Evolutionary conservation across 441 rosid species (phyloP).

Genomic region (Croton setiger): DNA sequence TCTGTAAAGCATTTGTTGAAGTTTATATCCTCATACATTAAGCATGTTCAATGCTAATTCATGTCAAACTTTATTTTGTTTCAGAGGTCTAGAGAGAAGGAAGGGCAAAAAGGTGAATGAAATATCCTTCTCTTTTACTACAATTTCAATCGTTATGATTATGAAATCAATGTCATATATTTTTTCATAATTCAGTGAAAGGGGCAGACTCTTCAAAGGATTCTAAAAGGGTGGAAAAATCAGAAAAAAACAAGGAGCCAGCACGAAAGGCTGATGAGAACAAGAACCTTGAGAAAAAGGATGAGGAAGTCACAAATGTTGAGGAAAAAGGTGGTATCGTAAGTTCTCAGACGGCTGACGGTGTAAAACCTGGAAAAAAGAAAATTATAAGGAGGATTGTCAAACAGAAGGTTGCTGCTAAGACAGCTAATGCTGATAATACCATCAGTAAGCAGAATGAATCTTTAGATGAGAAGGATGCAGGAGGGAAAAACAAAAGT

Average conservation of each 20-base stretch:
- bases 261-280: conserved; percentile 28
- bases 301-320: conserved; percentile 37
- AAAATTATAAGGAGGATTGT: conserved; percentile 81
- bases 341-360: conserved; percentile 39
- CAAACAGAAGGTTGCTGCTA: conserved; percentile 51
- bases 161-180: conserved; percentile 15
- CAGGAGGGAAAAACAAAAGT: conserved; percentile 36
- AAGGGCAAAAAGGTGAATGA: conserved; percentile 54
- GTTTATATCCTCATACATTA: not conserved
- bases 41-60: conserved; percentile 16
- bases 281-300: conserved; percentile 34
- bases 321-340: conserved; percentile 38
- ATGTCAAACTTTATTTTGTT: conserved; percentile 10
- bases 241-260: conserved; percentile 38
- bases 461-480: conserved; percentile 38
- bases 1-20: conserved; percentile 1
- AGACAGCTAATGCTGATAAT: conserved; percentile 39
- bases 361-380: conserved; percentile 61
- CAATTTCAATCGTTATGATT: conserved; percentile 10
- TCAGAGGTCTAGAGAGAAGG: conserved; percentile 57
- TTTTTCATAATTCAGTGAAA: conserved; percentile 32
- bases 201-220: conserved; percentile 39
- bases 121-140: conserved; percentile 9
- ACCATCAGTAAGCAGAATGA: conserved; percentile 42
- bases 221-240: conserved; percentile 32